Evolutionary conservation across 257 asterid species (phyloP).

Genomic region (Ophiorrhiza pumila): DNA sequence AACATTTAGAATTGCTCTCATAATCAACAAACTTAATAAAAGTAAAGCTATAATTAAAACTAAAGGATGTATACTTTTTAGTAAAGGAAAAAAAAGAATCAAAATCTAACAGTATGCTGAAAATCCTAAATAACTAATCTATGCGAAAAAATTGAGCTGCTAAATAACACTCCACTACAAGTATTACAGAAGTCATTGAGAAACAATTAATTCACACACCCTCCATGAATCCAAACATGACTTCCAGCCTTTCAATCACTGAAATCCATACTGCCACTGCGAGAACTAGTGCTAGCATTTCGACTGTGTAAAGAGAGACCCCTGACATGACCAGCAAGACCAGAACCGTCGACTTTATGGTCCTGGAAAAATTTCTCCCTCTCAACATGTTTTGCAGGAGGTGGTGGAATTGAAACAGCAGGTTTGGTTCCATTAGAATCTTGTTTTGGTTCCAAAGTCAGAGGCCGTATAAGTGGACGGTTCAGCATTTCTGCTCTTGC

Average conservation of each 20-base stretch:
- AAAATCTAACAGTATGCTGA: neutral
- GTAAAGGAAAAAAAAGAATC: neutral
- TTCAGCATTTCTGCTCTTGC: slow-evolving; percentile 57
- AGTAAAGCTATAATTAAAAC: too few relatives aligned
- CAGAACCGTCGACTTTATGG: slow-evolving; percentile 52
- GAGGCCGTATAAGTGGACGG: slow-evolving; percentile 77
- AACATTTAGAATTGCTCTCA: too few relatives aligned
- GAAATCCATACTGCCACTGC: slow-evolving; percentile 66
- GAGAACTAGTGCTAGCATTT: slow-evolving; percentile 61
- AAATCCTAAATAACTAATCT: neutral
- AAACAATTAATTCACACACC: slow-evolving; percentile 4
- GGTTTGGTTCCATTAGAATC: slow-evolving; percentile 40
- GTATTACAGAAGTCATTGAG: neutral
- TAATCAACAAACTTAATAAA: too few relatives aligned
- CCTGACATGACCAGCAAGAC: slow-evolving; percentile 52
- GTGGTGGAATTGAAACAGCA: slow-evolving; percentile 72
- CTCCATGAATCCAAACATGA: neutral
- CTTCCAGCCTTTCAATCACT: slow-evolving; percentile 34
- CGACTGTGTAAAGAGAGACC: slow-evolving; percentile 84
- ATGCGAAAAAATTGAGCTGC: neutral
- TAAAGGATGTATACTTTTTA: too few relatives aligned
- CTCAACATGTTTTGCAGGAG: slow-evolving; percentile 90
- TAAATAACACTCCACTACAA: neutral
- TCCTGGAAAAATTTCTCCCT: slow-evolving; percentile 84
- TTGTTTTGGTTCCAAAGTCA: slow-evolving; percentile 43